Evolutionary conservation across 805 yeast species (phyloP).

Genomic region (Crinitomyces ghanaensis): DNA sequence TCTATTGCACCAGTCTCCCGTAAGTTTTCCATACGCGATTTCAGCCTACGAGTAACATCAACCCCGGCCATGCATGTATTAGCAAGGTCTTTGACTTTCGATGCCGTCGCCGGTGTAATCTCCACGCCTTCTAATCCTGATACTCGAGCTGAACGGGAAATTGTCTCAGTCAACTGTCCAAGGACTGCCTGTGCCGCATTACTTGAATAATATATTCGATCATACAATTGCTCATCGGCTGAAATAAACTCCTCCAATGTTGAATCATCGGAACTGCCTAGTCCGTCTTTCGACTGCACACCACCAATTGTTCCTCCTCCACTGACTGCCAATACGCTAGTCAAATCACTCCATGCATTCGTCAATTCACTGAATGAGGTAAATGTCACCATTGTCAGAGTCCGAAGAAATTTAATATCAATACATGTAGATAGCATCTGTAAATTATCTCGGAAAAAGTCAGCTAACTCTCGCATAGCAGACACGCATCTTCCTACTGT

Average conservation of each 20-base stretch:
- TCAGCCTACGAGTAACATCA: constrained; percentile 66
- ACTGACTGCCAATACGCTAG: no score
- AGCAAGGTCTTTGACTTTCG: constrained; percentile 66
- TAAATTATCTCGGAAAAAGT: constrained; percentile 37
- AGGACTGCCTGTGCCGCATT: constrained; percentile 66
- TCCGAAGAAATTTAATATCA: constrained; percentile 54
- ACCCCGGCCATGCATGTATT: constrained; percentile 66
- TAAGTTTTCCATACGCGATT: constrained; percentile 40
- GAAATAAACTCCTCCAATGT: constrained; percentile 26
- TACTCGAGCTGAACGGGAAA: constrained; percentile 26
- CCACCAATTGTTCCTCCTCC: constrained; percentile 11
- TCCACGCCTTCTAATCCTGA: constrained; percentile 23
- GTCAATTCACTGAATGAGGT: constrained; percentile 56
- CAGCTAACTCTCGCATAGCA: constrained; percentile 43
- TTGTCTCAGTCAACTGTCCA: constrained; percentile 47
- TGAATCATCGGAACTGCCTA: background rate
- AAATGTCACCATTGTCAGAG: constrained; percentile 47
- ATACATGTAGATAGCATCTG: constrained; percentile 39
- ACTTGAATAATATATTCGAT: constrained; percentile 51
- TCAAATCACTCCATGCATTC: constrained; percentile 47
- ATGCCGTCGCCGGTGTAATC: constrained; percentile 36
- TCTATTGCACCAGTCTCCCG: constrained; percentile 39
- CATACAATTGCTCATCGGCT: constrained; percentile 57
- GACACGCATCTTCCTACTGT: constrained; percentile 29
- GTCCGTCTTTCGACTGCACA: background rate